Conservation (phyloP, 2,329 filamentous ascomycete species). For the Talaromyces islandicus region DNA sequence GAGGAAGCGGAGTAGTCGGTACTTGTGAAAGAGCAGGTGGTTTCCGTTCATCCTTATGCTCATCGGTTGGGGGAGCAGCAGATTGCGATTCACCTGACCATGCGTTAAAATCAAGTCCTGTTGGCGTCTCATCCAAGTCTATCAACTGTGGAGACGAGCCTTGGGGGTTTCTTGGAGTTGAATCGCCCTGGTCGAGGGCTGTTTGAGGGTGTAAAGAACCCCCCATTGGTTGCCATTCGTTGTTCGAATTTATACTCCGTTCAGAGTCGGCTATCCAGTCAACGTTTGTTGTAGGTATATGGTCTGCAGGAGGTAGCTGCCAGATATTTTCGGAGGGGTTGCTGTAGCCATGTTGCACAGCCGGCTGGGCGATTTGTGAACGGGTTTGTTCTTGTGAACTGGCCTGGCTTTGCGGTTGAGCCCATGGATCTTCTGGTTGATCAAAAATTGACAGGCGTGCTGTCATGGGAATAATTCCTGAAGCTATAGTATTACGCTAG, state of each 20-base stretch:
- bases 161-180: not conserved
- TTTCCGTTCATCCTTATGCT: not conserved
- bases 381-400: not conserved
- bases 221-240: slow-evolving; percentile 2
- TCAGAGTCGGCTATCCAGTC: not conserved
- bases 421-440: slow-evolving; percentile 23
- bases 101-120: slow-evolving; percentile 1
- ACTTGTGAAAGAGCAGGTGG: not conserved
- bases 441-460: slow-evolving; percentile 33
- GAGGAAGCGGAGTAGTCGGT: slow-evolving; percentile 2
- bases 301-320: not conserved
- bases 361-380: slow-evolving; percentile 5
- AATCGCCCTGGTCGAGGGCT: not conserved
- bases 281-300: not conserved
- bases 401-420: slow-evolving; percentile 10
- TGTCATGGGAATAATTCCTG: slow-evolving; percentile 35
- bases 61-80: not conserved
- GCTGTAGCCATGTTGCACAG: not conserved
- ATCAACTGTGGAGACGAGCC: slow-evolving; percentile 3
- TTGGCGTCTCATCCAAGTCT: slow-evolving; percentile 8
- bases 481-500: not conserved
- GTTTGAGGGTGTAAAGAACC: slow-evolving; percentile 10
- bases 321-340: not conserved
- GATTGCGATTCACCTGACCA: slow-evolving; percentile 3
- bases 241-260: slow-evolving; percentile 1